Evolutionary conservation across 1,284 basidiomycete species (phyloP).

Genomic region (Cutaneotrichosporon curvatum): DNA sequence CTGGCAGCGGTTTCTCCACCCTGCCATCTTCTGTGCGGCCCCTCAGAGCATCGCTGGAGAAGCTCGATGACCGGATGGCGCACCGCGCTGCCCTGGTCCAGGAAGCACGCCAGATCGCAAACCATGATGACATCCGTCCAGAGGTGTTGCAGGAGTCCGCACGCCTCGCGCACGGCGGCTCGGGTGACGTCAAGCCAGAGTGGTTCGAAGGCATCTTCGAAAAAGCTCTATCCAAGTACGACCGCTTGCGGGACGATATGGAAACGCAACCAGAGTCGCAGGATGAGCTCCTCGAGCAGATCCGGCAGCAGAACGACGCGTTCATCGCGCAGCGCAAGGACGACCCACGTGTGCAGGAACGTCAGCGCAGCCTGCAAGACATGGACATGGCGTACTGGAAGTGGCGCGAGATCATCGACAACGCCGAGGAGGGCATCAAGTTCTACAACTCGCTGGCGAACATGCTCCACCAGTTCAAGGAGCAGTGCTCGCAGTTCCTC

Average conservation of each 20-base stretch:
- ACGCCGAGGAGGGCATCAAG: constrained; percentile 84
- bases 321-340: constrained; percentile 74
- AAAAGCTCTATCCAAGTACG: constrained; percentile 71
- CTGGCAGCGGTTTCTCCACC: constrained; percentile 19
- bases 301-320: constrained; percentile 65
- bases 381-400: constrained; percentile 82
- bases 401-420: constrained; percentile 75
- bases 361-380: constrained; percentile 79
- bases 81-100: constrained; percentile 58
- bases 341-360: constrained; percentile 67
- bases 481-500: constrained; percentile 66
- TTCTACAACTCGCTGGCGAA: constrained; percentile 76
- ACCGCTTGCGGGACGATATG: constrained; percentile 62
- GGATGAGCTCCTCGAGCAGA: constrained; percentile 57
- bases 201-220: constrained; percentile 81
- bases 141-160: constrained; percentile 62
- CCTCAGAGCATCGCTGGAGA: constrained; percentile 70
- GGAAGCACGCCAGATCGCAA: constrained; percentile 59
- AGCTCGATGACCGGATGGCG: constrained; percentile 65
- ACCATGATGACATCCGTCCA: constrained; percentile 67
- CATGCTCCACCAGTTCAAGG: constrained; percentile 65
- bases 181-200: constrained; percentile 67
- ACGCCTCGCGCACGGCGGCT: constrained; percentile 50
- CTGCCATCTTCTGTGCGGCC: constrained; percentile 54
- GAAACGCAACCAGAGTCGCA: constrained; percentile 58